Percentiles rank a stretch among this genome's conserved stretches.
Evolutionary conservation across 2,329 filamentous ascomycete genomes (phyloP).

Genomic region (Exophiala bonariae): DNA sequence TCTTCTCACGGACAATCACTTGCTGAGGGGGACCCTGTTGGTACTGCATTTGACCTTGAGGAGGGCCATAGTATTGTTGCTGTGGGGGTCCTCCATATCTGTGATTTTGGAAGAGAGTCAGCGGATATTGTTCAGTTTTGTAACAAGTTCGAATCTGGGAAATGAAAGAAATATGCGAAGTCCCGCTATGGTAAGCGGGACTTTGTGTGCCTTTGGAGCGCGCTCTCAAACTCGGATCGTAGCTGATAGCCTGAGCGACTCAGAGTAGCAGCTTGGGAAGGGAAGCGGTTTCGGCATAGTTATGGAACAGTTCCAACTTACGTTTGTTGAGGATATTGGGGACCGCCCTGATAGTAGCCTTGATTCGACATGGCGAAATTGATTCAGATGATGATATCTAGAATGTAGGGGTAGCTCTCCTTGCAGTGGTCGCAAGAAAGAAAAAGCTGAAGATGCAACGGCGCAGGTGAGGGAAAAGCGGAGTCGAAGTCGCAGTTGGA

Average conservation of each 20-base stretch:
- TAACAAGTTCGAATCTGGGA: too few species aligned
- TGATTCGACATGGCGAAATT: constrained; percentile 24
- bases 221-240: too few species aligned
- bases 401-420: background rate
- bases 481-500: background rate
- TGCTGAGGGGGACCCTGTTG: constrained; percentile 51
- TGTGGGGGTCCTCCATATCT: constrained; percentile 13
- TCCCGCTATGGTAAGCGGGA: too few species aligned
- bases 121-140: too few species aligned
- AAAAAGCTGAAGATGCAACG: background rate
- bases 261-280: too few species aligned
- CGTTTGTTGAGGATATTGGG: constrained; percentile 28
- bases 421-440: background rate
- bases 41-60: constrained; percentile 42
- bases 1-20: constrained; percentile 44
- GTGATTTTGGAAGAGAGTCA: background rate
- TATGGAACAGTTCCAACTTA: constrained; percentile 17
- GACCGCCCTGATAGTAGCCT: constrained; percentile 27
- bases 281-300: too few species aligned
- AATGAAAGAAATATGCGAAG: background rate
- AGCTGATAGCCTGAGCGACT: too few species aligned
- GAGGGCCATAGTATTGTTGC: constrained; percentile 18
- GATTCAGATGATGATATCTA: background rate
- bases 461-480: background rate
- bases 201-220: too few species aligned